Evolutionary conservation across 2,329 filamentous ascomycete genomes (phyloP).

Genomic region (Tolypocladium tundrense): DNA sequence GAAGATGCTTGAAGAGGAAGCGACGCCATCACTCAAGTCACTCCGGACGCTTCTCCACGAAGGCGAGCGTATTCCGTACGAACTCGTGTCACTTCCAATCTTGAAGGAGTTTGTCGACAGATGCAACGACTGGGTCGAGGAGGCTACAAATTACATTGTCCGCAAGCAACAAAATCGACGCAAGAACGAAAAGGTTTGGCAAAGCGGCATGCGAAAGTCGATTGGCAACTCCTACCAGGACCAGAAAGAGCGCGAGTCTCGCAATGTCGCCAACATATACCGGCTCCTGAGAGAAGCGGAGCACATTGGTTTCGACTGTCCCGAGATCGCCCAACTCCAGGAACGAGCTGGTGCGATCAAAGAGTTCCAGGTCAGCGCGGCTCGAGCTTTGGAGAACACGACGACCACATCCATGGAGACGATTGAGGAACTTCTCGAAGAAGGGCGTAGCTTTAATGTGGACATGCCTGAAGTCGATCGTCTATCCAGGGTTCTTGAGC

Average conservation of each 20-base stretch:
- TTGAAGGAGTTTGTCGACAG: slow-evolving; percentile 86
- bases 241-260: slow-evolving; percentile 73
- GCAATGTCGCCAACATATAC: slow-evolving; percentile 81
- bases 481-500: slow-evolving; percentile 69
- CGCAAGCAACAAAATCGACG: slow-evolving; percentile 95
- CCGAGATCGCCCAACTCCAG: slow-evolving; percentile 75
- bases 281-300: slow-evolving; percentile 77
- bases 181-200: slow-evolving; percentile 85
- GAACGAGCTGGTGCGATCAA: slow-evolving; percentile 80
- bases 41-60: slow-evolving; percentile 78
- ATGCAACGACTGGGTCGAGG: slow-evolving; percentile 96
- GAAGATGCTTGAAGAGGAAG: slow-evolving; percentile 71
- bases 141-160: slow-evolving; percentile 91
- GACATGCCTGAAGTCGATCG: slow-evolving; percentile 82
- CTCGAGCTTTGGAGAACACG: slow-evolving; percentile 57
- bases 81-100: slow-evolving; percentile 70
- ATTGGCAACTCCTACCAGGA: slow-evolving; percentile 48
- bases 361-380: slow-evolving; percentile 70
- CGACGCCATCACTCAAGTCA: slow-evolving; percentile 75
- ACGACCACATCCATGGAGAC: slow-evolving; percentile 54
- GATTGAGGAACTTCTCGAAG: slow-evolving; percentile 86
- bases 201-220: slow-evolving; percentile 61
- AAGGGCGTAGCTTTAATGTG: slow-evolving; percentile 80
- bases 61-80: slow-evolving; percentile 92
- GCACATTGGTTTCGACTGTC: slow-evolving; percentile 83